Conservation (phyloP, 345 rosid species). For the Mallotus nudiflorus region DNA sequence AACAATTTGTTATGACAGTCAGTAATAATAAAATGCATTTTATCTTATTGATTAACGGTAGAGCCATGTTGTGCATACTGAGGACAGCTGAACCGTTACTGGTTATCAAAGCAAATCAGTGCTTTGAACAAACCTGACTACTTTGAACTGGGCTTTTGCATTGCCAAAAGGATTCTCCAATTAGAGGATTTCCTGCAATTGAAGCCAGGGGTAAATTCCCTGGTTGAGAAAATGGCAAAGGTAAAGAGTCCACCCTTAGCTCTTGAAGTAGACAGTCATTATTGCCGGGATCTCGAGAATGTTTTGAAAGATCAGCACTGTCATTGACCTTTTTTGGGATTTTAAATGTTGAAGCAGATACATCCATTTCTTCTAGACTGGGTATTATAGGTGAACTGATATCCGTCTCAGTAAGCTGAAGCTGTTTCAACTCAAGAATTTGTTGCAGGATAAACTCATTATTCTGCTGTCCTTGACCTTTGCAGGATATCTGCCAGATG, state of each 20-base stretch:
- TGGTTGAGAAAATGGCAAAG: slow-evolving; percentile 40
- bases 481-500: slow-evolving; percentile 33
- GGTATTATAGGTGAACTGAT: slow-evolving; percentile 15
- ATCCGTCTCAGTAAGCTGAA: slow-evolving; percentile 48
- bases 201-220: slow-evolving; percentile 50
- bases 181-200: slow-evolving; percentile 38
- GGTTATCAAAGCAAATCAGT: slow-evolving; percentile 18
- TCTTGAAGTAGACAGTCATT: slow-evolving; percentile 34
- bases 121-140: slow-evolving; percentile 41
- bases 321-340: slow-evolving; percentile 24
- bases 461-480: slow-evolving; percentile 31
- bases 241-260: slow-evolving; percentile 42
- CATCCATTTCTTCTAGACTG: slow-evolving; percentile 26
- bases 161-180: slow-evolving; percentile 69
- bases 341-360: slow-evolving; percentile 18
- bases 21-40: not conserved
- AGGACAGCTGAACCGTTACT: not conserved
- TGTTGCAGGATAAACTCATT: slow-evolving; percentile 56
- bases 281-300: slow-evolving; percentile 29
- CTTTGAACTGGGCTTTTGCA: slow-evolving; percentile 52
- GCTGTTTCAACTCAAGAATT: slow-evolving; percentile 65
- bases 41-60: not conserved
- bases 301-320: slow-evolving; percentile 22
- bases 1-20: not conserved
- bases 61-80: not conserved